These are phyloP conservation scores for Lecanosticta acicola DNA, from an alignment of 2,329 filamentous ascomycete species.

Conservation along the genomic window DNA sequence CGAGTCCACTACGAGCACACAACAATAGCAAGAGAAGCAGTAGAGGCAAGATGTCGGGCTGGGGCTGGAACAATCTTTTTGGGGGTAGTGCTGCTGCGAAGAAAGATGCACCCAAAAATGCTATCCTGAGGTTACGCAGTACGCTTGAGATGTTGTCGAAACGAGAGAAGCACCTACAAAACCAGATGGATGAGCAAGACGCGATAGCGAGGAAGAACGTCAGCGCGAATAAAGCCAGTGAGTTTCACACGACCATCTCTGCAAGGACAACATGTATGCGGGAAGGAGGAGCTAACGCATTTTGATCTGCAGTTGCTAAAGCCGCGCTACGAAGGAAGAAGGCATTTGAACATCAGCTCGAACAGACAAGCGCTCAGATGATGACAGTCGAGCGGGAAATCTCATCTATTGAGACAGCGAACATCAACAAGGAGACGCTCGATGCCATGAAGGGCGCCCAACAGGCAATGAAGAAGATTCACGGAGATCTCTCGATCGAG, in stretches of 20 bases:
- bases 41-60: constrained; percentile 40
- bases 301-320: constrained; percentile 64
- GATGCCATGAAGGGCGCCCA: constrained; percentile 89
- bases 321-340: constrained; percentile 90
- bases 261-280: neutral
- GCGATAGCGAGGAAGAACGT: constrained; percentile 83
- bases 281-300: constrained; percentile 3
- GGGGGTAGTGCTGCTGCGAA: constrained; percentile 75
- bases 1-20: no score
- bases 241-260: constrained; percentile 29
- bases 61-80: constrained; percentile 64
- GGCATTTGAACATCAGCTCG: constrained; percentile 81
- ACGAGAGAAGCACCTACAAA: constrained; percentile 83
- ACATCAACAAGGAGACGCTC: constrained; percentile 96
- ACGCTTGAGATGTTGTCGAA: constrained; percentile 98
- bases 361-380: constrained; percentile 86
- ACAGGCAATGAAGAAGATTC: constrained; percentile 86
- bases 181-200: constrained; percentile 90
- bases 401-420: constrained; percentile 93
- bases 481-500: constrained; percentile 82
- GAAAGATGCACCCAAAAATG: constrained; percentile 95
- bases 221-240: constrained; percentile 84
- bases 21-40: neutral
- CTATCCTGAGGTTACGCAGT: constrained; percentile 78
- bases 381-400: constrained; percentile 91